Base-by-base conservation (phyloP, 495 filamentous ascomycete genomes). In the Pyronema omphalodes region DNA sequence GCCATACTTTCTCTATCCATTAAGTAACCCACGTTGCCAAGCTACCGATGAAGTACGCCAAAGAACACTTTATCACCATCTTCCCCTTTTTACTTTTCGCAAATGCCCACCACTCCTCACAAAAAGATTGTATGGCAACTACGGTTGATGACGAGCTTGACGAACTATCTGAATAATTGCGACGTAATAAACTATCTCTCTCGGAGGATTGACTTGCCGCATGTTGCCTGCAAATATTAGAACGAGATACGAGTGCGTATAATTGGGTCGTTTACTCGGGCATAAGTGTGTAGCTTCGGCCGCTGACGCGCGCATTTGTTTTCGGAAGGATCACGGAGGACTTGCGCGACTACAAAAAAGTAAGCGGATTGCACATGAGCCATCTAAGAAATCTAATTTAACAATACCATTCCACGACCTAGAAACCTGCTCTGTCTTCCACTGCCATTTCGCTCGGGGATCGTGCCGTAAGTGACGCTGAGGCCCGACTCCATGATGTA, bases 1-100 rank as follows among this genome's bases (percentile, higher is more conserved):
- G 35, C 15, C n/a, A 44, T 41, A n/a, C 34, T 46, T 5, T 12
- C 44, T 3, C 29, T 14, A 29, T 36, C 37, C 36, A 9, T 54
- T 77, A 57, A 44, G n/a, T 6, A 12, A 85, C 79, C 60, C 89
- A 94, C 0, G 91, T 96, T 11, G 80, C 87, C 65, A 94, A 69
- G 53, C 86, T 93, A 8, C 84, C 91, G 15, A 96, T 65, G 6
- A 93, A 70, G 69, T 96, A 98, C 7, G 89, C 91, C 50, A 98
- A 68, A 47, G 86, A 87, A 72, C 88, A 96, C 68, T 98, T 98
- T 56, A 95, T 69, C 54, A 93, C 82, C 62, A 54, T 64, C 39
- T 55, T 60, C 37, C 51, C 58, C 29, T 61, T 61, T 40, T 57
- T 56, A 18, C 45, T 54, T 14, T 37, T 44, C 0, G 29, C 12